Evolutionary conservation across 2,329 filamentous ascomycete species (phyloP).

Genomic region (Myriosclerotinia scirpicola): DNA sequence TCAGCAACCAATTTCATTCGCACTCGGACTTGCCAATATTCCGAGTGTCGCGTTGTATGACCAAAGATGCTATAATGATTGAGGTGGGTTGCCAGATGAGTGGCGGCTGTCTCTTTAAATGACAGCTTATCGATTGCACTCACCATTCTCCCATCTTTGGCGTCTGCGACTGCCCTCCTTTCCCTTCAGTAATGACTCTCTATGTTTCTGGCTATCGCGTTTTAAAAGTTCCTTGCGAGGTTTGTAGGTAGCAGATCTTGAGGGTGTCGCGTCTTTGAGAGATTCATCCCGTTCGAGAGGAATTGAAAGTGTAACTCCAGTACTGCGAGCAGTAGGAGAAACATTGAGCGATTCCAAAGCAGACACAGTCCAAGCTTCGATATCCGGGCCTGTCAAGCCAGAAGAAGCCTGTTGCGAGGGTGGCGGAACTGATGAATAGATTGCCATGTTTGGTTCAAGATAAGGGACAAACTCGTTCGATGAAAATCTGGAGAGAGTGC

Average conservation of each 20-base stretch:
- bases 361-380: conserved; percentile 66
- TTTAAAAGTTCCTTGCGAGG: conserved; percentile 44
- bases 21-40: conserved; percentile 21
- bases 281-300: conserved; percentile 63
- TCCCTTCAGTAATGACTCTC: conserved; percentile 66
- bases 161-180: conserved; percentile 86
- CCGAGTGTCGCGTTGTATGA: conserved; percentile 26
- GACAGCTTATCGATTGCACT: conserved; percentile 30
- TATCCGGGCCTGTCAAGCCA: conserved; percentile 49
- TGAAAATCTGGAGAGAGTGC: not conserved
- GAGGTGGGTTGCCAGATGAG: not conserved
- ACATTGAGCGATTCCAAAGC: conserved; percentile 57
- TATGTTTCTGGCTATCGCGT: conserved; percentile 58
- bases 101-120: not conserved
- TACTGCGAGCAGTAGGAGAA: conserved; percentile 57
- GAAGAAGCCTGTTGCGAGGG: conserved; percentile 43
- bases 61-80: conserved; percentile 2
- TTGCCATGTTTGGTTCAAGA: conserved; percentile 46
- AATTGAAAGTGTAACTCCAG: conserved; percentile 67
- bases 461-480: not conserved
- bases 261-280: conserved; percentile 26
- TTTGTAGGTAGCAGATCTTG: conserved; percentile 38
- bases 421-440: conserved; percentile 54
- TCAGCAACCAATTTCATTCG: conserved; percentile 17
- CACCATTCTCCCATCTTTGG: conserved; percentile 94